phyloP scores from a whole-genome alignment of 306 rosid genomes.

The Begonia loranthoides region DNA sequence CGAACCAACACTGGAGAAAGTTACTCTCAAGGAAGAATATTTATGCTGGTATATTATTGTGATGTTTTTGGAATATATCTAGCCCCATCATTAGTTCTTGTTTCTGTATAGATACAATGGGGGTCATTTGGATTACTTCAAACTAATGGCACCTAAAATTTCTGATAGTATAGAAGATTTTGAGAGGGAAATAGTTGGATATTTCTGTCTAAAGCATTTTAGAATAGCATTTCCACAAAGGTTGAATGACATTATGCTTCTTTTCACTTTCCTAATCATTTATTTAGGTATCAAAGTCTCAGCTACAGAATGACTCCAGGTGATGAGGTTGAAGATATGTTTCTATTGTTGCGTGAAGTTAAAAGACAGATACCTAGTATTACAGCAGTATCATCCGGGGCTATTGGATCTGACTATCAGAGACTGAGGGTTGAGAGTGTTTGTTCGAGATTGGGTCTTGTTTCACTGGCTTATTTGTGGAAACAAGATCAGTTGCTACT shows the following conservation, averaged over 20 bases:
- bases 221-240: no score
- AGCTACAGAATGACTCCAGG: constrained; percentile 72
- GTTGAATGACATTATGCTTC: constrained; percentile 3
- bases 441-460: constrained; percentile 98
- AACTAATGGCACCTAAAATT: no score
- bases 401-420: constrained; percentile 97
- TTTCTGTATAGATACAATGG: no score
- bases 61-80: no score
- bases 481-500: constrained; percentile 90
- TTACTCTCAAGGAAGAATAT: no score
- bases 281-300: constrained; percentile 68
- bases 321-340: constrained; percentile 96
- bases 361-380: constrained; percentile 73
- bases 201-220: no score
- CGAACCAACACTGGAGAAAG: no score
- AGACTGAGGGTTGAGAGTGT: constrained; percentile 95
- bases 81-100: not conserved
- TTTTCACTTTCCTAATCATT: constrained; percentile 10
- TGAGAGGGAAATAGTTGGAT: no score
- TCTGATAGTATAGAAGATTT: no score
- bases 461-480: constrained; percentile 95
- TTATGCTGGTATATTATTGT: no score
- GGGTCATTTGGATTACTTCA: no score
- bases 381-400: constrained; percentile 84
- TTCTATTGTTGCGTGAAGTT: constrained; percentile 69